Conservation (phyloP, 257 asterid genomes). For the Plantago elongata region DNA sequence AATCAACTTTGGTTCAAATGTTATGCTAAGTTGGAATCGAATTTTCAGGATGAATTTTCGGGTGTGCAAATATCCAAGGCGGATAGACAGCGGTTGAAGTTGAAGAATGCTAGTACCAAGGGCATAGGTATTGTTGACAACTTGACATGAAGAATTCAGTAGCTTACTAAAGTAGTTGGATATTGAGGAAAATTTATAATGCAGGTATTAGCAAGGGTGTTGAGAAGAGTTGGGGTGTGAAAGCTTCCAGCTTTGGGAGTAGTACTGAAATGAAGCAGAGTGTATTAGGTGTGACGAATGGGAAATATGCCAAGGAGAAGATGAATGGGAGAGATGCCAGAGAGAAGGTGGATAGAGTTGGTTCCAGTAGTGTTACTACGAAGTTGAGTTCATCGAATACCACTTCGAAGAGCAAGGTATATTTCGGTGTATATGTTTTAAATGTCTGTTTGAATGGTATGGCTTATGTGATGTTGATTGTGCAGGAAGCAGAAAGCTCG, state of each 20-base stretch:
- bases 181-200: conserved; percentile 2
- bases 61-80: conserved; percentile 45
- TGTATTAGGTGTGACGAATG: conserved; percentile 29
- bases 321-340: conserved; percentile 28
- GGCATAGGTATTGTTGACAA: conserved; percentile 37
- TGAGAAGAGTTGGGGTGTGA: conserved; percentile 26
- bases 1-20: too few species aligned
- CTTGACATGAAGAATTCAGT: conserved; percentile 8
- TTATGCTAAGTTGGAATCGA: not conserved
- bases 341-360: conserved; percentile 21
- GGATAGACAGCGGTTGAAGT: conserved; percentile 42
- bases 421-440: conserved; percentile 17
- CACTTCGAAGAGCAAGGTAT: conserved; percentile 42
- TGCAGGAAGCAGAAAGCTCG: conserved; percentile 38
- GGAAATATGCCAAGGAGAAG: conserved; percentile 19
- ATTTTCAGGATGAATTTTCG: conserved; percentile 49
- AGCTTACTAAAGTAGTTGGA: not conserved
- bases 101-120: conserved; percentile 31
- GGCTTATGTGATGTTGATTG: conserved; percentile 23
- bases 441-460: conserved; percentile 4
- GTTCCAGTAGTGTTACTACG: conserved; percentile 19
- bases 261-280: conserved; percentile 27
- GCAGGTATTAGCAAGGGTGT: conserved; percentile 38
- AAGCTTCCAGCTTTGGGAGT: conserved; percentile 25
- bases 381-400: conserved; percentile 22